These are phyloP conservation scores for Penicillium occitanis DNA, from an alignment of 2,329 filamentous ascomycete genomes.

Conservation along the genomic window DNA sequence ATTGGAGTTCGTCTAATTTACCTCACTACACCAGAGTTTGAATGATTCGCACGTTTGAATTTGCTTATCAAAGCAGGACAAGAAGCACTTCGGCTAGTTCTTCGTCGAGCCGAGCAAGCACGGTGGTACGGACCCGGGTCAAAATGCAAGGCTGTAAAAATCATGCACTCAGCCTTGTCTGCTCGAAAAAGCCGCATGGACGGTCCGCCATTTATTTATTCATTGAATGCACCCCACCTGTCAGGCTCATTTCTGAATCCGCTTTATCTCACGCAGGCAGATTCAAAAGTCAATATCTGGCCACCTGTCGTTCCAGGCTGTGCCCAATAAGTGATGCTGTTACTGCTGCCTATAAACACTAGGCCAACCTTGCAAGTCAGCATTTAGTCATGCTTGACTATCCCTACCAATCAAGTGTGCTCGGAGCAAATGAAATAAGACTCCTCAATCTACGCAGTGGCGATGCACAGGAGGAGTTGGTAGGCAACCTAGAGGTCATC, in stretches of 20 bases:
- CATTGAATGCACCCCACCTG: background rate
- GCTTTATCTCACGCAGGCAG: background rate
- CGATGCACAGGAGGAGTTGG: constrained; percentile 10
- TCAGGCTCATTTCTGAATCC: background rate
- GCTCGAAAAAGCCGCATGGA: background rate
- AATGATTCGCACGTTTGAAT: background rate
- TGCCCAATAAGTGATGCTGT: background rate
- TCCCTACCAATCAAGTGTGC: constrained; percentile 1
- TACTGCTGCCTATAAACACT: background rate
- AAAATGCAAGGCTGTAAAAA: background rate
- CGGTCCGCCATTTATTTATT: background rate
- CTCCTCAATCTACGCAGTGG: background rate
- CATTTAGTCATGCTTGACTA: constrained; percentile 2
- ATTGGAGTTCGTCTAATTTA: constrained; percentile 4
- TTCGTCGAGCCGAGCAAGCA: background rate
- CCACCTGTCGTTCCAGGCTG: background rate
- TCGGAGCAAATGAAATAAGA: constrained; percentile 5
- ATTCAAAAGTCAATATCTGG: background rate
- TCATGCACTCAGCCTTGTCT: background rate
- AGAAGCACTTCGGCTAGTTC: background rate
- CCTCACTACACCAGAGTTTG: background rate
- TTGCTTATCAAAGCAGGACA: too few relatives aligned
- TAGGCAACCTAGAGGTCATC: constrained; percentile 9
- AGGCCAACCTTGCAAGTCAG: constrained; percentile 1
- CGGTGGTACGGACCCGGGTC: background rate